A percentile compares a stretch with the other conserved stretches of the same genome.
Conservation (phyloP, 2,329 filamentous ascomycete species). For the Fusarium udum region DNA sequence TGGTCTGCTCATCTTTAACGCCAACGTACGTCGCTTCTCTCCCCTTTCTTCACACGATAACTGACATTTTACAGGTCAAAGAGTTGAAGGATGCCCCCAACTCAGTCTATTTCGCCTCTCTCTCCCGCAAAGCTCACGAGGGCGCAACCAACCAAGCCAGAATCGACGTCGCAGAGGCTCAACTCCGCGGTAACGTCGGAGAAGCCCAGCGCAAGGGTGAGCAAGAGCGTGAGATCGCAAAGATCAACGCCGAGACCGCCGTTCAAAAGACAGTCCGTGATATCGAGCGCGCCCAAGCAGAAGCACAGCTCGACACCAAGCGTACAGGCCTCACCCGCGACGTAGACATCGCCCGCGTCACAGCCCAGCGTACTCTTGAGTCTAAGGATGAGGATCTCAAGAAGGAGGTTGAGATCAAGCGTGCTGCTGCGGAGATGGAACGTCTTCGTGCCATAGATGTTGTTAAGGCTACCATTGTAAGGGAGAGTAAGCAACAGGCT, state of each 20-base stretch:
- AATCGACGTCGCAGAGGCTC: conserved; percentile 72
- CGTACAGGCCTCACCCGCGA: conserved; percentile 78
- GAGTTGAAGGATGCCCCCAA: conserved; percentile 85
- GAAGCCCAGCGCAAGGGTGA: conserved; percentile 82
- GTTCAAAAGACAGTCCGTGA: conserved; percentile 87
- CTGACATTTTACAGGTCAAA: conserved; percentile 61
- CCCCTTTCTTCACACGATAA: background rate
- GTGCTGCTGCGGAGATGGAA: conserved; percentile 82
- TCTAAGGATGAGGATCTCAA: conserved; percentile 82
- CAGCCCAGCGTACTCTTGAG: conserved; percentile 77
- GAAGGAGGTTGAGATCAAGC: conserved; percentile 79
- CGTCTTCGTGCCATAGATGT: conserved; percentile 80
- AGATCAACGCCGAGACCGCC: conserved; percentile 86
- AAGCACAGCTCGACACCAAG: conserved; percentile 77
- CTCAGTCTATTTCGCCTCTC: conserved; percentile 84
- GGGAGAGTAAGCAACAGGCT: conserved; percentile 74
- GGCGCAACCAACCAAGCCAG: conserved; percentile 83
- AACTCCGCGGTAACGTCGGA: conserved; percentile 74
- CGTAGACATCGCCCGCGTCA: conserved; percentile 79
- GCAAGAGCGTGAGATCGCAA: conserved; percentile 86
- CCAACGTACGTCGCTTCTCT: conserved; percentile 60
- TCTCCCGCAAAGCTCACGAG: conserved; percentile 85
- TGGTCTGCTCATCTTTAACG: conserved; percentile 75
- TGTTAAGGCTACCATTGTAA: conserved; percentile 76
- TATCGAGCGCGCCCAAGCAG: conserved; percentile 80